Evolutionary conservation across 2,329 filamentous ascomycete species (phyloP).

Genomic region (Penicillium brasilianum): DNA sequence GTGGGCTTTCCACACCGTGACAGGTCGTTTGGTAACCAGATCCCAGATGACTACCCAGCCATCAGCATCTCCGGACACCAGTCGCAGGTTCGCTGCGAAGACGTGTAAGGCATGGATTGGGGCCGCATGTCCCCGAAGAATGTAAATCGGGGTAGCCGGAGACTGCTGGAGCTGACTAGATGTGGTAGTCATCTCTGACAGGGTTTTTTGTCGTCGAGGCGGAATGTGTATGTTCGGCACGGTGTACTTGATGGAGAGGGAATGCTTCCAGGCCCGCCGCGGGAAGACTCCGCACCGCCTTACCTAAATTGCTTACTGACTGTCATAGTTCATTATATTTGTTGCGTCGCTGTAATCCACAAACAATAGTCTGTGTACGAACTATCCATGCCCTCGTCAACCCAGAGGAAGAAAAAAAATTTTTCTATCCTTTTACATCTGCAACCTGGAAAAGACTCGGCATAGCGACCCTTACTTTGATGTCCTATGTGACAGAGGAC

Average conservation of each 20-base stretch:
- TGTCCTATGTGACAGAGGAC: too few relatives aligned
- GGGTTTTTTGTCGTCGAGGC: not conserved
- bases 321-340: too few relatives aligned
- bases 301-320: not conserved
- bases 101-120: conserved; percentile 80
- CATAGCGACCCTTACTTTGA: too few relatives aligned
- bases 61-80: conserved; percentile 86
- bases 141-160: conserved; percentile 65
- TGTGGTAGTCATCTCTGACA: conserved; percentile 15
- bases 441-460: too few relatives aligned
- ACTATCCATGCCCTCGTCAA: too few relatives aligned
- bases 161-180: conserved; percentile 34
- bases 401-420: too few relatives aligned
- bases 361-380: too few relatives aligned
- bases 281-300: not conserved
- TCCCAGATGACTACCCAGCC: conserved; percentile 90
- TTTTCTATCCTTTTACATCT: too few relatives aligned
- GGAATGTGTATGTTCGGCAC: not conserved
- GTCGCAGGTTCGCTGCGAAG: conserved; percentile 71
- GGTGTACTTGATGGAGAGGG: not conserved
- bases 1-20: conserved; percentile 87
- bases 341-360: too few relatives aligned
- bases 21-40: conserved; percentile 76
- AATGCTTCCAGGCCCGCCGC: not conserved
- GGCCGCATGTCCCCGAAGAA: conserved; percentile 83